Evolutionary conservation across 805 yeast genomes (phyloP).

Genomic region (Dipodascopsis uninucleata): DNA sequence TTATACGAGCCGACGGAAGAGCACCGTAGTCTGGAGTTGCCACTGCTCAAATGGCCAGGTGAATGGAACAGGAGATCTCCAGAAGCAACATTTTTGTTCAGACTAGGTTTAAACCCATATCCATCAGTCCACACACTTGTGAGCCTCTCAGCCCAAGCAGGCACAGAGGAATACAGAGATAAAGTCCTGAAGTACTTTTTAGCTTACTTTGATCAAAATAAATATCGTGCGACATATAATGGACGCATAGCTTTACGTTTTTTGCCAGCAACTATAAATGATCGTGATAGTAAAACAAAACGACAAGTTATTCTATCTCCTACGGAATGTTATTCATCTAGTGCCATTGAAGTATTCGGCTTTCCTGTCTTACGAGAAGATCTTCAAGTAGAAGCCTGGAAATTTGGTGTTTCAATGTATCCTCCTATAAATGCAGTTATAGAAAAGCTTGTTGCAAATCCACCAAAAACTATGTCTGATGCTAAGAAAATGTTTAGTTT

Average conservation of each 20-base stretch:
- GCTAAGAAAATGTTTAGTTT: constrained; percentile 34
- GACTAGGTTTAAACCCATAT: constrained; percentile 33
- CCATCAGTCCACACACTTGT: constrained; percentile 33
- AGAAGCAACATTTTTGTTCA: constrained; percentile 34
- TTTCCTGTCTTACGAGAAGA: constrained; percentile 32
- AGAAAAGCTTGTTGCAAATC: constrained; percentile 24
- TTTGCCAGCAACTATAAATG: constrained; percentile 29
- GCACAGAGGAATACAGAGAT: constrained; percentile 15
- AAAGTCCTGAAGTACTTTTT: constrained; percentile 35
- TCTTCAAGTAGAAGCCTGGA: constrained; percentile 31
- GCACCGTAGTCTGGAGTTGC: constrained; percentile 33
- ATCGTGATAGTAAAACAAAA: constrained; percentile 10
- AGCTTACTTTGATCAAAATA: constrained; percentile 28
- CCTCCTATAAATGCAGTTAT: constrained; percentile 32
- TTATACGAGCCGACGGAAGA: constrained; percentile 36
- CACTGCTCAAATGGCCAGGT: constrained; percentile 31
- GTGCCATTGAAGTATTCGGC: constrained; percentile 31
- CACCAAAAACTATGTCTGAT: constrained; percentile 28
- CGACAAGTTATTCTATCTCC: constrained; percentile 15
- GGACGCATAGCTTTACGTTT: constrained; percentile 5
- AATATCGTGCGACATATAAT: constrained; percentile 20
- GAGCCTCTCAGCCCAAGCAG: constrained; percentile 12
- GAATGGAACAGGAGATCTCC: constrained; percentile 31
- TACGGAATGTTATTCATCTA: constrained; percentile 19
- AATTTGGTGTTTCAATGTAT: constrained; percentile 33